Percentiles rank a stretch among this genome's conserved stretches.
Evolutionary conservation across 139 green algal species (phyloP).

Genomic region (Coccomyxa sp.): DNA sequence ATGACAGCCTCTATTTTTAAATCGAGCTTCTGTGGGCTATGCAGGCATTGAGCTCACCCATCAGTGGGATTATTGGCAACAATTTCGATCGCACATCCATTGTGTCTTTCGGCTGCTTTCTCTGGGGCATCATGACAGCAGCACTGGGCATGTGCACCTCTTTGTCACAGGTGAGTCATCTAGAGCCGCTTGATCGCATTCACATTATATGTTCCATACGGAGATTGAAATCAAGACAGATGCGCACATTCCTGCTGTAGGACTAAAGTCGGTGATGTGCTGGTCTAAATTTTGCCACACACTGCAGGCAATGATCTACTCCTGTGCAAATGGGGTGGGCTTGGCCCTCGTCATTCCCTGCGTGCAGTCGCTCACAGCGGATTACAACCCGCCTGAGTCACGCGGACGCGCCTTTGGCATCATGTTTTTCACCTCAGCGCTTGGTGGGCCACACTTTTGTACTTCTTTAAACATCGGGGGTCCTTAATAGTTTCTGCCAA

Average conservation of each 20-base stretch:
- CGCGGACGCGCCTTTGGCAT: slow-evolving; percentile 64
- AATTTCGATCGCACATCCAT: slow-evolving; percentile 51
- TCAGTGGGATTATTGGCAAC: slow-evolving; percentile 35
- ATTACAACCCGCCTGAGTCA: slow-evolving; percentile 50
- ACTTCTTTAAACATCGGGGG: neutral
- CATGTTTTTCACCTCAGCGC: slow-evolving; percentile 12
- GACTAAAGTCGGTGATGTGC: too few relatives aligned
- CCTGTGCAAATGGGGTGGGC: slow-evolving; percentile 61
- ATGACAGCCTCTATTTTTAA: too few relatives aligned
- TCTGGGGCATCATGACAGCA: slow-evolving; percentile 72
- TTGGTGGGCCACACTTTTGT: slow-evolving; percentile 3
- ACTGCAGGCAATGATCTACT: slow-evolving; percentile 37
- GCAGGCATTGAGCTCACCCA: slow-evolving; percentile 17
- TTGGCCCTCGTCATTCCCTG: slow-evolving; percentile 71
- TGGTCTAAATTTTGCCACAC: neutral
- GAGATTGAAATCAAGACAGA: too few relatives aligned
- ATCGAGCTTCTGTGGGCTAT: neutral
- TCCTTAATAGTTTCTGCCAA: neutral
- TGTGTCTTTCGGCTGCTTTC: slow-evolving; percentile 52
- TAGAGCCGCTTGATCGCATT: neutral
- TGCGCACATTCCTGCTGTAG: too few relatives aligned
- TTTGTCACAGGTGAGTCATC: slow-evolving; percentile 21
- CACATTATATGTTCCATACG: too few relatives aligned
- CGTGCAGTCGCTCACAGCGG: slow-evolving; percentile 58
- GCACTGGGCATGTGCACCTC: slow-evolving; percentile 52